Evolutionary conservation across 352 stramenopile genomes (phyloP).

Genomic region (Peronospora tabacina): DNA sequence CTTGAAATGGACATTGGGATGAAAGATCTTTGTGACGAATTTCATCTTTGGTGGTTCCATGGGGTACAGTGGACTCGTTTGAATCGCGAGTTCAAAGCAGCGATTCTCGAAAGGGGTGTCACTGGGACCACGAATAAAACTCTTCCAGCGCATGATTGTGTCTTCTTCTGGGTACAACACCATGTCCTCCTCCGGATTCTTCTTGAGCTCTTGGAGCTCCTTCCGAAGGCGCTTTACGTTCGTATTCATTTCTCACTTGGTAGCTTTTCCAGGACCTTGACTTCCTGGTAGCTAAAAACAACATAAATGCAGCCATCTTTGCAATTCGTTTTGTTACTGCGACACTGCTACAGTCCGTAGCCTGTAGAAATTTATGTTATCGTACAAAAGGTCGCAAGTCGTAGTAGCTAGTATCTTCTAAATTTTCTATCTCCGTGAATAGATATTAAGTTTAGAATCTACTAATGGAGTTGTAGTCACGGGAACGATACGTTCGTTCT

Average conservation of each 20-base stretch:
- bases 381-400: too few species aligned
- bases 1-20: constrained; percentile 91
- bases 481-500: too few species aligned
- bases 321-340: too few species aligned
- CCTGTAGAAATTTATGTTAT: too few species aligned
- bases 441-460: too few species aligned
- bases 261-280: background rate
- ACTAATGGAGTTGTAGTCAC: too few species aligned
- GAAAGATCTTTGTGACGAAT: constrained; percentile 90
- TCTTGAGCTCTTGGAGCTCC: constrained; percentile 81
- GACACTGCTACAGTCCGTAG: too few species aligned
- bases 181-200: constrained; percentile 84
- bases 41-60: constrained; percentile 90
- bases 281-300: background rate
- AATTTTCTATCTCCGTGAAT: too few species aligned
- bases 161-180: constrained; percentile 80
- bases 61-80: constrained; percentile 83
- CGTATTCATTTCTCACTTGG: constrained; percentile 58
- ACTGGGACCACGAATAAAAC: constrained; percentile 71
- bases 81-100: constrained; percentile 85
- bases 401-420: too few species aligned
- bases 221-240: constrained; percentile 85
- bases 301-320: background rate
- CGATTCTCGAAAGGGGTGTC: constrained; percentile 77
- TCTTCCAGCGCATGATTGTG: constrained; percentile 80